These are phyloP conservation scores for Picea abies DNA, from an alignment of 83 land plant species.

Conservation along the genomic window DNA sequence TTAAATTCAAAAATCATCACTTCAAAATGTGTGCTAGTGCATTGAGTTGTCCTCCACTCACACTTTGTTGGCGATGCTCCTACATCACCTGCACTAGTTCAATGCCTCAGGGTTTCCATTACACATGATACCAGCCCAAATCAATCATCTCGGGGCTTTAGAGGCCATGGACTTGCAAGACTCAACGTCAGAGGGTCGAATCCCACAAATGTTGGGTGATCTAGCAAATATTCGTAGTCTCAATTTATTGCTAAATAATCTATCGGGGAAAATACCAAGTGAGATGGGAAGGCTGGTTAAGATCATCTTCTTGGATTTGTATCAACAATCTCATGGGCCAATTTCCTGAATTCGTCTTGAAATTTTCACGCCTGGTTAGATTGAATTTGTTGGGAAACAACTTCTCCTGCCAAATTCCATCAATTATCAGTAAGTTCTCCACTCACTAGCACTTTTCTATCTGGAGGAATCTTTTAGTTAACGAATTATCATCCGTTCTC, in stretches of 20 bases:
- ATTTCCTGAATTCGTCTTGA: conserved; percentile 39
- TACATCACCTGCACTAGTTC: neutral
- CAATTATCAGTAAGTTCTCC: too few species aligned
- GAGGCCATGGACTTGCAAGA: neutral
- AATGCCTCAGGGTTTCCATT: neutral
- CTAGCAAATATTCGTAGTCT: conserved; percentile 59
- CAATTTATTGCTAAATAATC: conserved; percentile 50
- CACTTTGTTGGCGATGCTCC: too few species aligned
- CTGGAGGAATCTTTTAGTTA: too few species aligned
- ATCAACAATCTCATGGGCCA: conserved; percentile 47
- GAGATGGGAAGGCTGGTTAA: conserved; percentile 40
- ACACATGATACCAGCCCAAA: neutral
- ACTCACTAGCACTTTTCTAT: too few species aligned
- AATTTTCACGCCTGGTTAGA: conserved; percentile 30
- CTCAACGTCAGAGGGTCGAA: conserved; percentile 2
- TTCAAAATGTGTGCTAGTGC: too few species aligned
- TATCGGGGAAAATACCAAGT: conserved; percentile 43
- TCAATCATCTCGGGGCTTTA: neutral
- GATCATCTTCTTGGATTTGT: conserved; percentile 53
- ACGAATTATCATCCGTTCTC: too few species aligned
- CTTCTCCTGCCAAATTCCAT: too few species aligned
- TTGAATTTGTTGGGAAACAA: conserved; percentile 57
- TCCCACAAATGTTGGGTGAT: neutral
- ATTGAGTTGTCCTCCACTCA: too few species aligned
- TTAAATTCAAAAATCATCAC: too few species aligned